Evolutionary conservation across 495 filamentous ascomycete species (phyloP).

Genomic region (Penicillium macrosclerotiorum): DNA sequence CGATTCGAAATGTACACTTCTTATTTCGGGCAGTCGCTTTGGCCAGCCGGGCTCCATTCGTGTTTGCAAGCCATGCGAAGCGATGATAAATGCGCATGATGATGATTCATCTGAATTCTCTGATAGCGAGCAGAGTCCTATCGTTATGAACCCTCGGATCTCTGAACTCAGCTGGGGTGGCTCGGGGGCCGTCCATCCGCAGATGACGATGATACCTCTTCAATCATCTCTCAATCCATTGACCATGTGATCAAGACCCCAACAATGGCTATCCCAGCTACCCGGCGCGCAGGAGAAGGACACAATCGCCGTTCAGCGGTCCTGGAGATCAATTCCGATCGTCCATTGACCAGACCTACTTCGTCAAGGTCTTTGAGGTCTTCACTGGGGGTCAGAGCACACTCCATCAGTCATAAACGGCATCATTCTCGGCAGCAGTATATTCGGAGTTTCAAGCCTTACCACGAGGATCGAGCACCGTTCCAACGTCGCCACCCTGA

Average conservation of each 20-base stretch:
- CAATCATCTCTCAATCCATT: conserved; percentile 45
- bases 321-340: conserved; percentile 81
- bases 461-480: conserved; percentile 76
- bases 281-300: conserved; percentile 76
- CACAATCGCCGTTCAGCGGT: conserved; percentile 80
- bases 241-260: conserved; percentile 50
- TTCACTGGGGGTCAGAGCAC: conserved; percentile 59
- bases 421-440: conserved; percentile 84
- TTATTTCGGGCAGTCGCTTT: conserved; percentile 81
- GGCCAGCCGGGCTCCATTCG: conserved; percentile 83
- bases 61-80: conserved; percentile 93
- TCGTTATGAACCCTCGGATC: conserved; percentile 36
- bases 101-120: conserved; percentile 90
- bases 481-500: conserved; percentile 74
- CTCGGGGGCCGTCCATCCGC: conserved; percentile 21
- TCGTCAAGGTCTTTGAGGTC: conserved; percentile 93
- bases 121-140: conserved; percentile 62
- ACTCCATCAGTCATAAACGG: conserved; percentile 73
- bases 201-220: conserved; percentile 47
- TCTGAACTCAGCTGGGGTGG: conserved; percentile 35
- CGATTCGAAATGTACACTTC: conserved; percentile 90
- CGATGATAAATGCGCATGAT: conserved; percentile 84
- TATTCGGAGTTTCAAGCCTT: conserved; percentile 57
- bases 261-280: conserved; percentile 84
- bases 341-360: conserved; percentile 72